A percentile compares a stretch with the other conserved stretches of the same genome.
phyloP scores from a whole-genome alignment of 805 yeast genomes.

The Sungouiella thailandica region DNA sequence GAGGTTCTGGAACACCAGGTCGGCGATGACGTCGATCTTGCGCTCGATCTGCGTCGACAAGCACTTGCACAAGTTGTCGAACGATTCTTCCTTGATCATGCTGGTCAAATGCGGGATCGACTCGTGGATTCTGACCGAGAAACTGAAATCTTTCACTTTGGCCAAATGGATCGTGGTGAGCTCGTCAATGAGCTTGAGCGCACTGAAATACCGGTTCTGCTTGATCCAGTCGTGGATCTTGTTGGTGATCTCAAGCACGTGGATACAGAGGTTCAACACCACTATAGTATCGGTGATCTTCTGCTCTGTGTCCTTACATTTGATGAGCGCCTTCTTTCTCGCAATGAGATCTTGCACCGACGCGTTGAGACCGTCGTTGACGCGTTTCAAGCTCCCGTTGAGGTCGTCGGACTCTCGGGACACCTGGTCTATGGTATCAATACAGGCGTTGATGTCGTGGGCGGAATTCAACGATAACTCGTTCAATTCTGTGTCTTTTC shows the following conservation, averaged over 20 bases:
- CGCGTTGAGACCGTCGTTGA: constrained; percentile 54
- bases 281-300: constrained; percentile 70
- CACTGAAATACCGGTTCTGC: constrained; percentile 74
- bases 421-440: constrained; percentile 59
- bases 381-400: constrained; percentile 47
- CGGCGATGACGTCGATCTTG: constrained; percentile 57
- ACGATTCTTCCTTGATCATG: constrained; percentile 69
- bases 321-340: constrained; percentile 55
- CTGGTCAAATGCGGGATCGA: constrained; percentile 73
- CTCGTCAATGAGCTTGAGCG: constrained; percentile 77
- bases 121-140: constrained; percentile 65
- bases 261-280: constrained; percentile 67
- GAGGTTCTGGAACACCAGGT: constrained; percentile 49
- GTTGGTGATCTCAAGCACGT: constrained; percentile 80
- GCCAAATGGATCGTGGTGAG: constrained; percentile 64
- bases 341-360: constrained; percentile 64
- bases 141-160: constrained; percentile 67
- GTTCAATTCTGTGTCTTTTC: constrained; percentile 60
- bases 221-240: constrained; percentile 77
- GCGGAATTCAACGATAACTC: constrained; percentile 59
- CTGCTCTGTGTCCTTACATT: constrained; percentile 55
- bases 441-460: constrained; percentile 50
- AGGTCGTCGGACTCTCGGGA: constrained; percentile 53
- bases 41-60: constrained; percentile 56
- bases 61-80: constrained; percentile 61